These are phyloP conservation scores for Colletotrichum liaoningense DNA, from an alignment of 2,329 filamentous ascomycete species.

Conservation along the genomic window DNA sequence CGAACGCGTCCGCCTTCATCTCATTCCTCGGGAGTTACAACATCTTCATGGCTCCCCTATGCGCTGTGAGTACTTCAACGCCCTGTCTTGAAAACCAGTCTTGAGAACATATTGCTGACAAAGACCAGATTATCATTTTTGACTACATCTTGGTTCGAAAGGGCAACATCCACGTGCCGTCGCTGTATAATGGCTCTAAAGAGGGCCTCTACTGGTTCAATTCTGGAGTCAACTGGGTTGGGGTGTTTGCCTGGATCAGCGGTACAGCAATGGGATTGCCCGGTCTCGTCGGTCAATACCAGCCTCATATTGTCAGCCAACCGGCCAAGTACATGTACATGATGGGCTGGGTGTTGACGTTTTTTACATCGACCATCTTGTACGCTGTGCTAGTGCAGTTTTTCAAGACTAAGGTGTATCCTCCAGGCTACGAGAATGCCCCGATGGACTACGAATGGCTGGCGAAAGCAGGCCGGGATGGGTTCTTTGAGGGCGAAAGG, in stretches of 20 bases:
- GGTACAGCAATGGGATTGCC: slow-evolving; percentile 42
- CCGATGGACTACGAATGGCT: slow-evolving; percentile 39
- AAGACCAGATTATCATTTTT: slow-evolving; percentile 43
- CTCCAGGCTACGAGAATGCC: slow-evolving; percentile 36
- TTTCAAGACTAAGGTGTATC: slow-evolving; percentile 40
- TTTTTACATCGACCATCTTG: slow-evolving; percentile 40
- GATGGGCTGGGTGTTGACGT: slow-evolving; percentile 45
- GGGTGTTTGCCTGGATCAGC: slow-evolving; percentile 40
- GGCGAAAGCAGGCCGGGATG: slow-evolving; percentile 40
- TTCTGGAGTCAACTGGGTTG: slow-evolving; percentile 45
- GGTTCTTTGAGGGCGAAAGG: slow-evolving; percentile 41
- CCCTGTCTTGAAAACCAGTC: no score
- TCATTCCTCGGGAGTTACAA: slow-evolving; percentile 42
- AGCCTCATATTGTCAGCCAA: slow-evolving; percentile 39
- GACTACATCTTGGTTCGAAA: slow-evolving; percentile 48
- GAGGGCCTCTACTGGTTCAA: slow-evolving; percentile 46
- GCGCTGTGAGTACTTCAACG: slow-evolving; percentile 34
- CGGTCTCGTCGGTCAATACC: slow-evolving; percentile 42
- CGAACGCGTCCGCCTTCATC: slow-evolving; percentile 39
- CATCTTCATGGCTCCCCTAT: slow-evolving; percentile 43
- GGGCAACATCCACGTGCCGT: slow-evolving; percentile 47
- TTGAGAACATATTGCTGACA: background rate
- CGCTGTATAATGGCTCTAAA: slow-evolving; percentile 43
- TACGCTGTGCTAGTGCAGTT: slow-evolving; percentile 39
- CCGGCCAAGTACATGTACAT: slow-evolving; percentile 44